phyloP scores from a whole-genome alignment of 2,329 filamentous ascomycete genomes.

The Cryphonectria japonica region DNA sequence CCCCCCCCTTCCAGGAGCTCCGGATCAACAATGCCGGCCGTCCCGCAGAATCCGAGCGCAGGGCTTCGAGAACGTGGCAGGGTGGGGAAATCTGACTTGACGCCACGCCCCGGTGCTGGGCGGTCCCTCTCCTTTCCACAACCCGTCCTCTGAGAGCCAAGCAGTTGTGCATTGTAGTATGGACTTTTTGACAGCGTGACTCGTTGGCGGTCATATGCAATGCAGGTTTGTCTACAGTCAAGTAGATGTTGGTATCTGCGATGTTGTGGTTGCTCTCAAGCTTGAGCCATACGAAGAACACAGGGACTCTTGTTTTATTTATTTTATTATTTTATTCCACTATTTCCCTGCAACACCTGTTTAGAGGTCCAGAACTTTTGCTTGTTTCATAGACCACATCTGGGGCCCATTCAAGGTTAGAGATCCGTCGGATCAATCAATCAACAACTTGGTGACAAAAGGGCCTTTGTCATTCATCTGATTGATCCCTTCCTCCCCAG shows the following conservation, averaged over 20 bases:
- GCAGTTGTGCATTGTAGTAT: background rate
- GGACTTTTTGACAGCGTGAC: background rate
- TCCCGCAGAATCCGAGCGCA: background rate
- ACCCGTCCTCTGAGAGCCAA: background rate
- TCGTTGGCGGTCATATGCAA: background rate
- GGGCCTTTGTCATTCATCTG: background rate
- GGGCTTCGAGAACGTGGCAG: slow-evolving; percentile 16
- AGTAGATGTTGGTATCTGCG: background rate
- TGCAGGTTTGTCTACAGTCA: background rate
- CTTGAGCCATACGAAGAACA: background rate
- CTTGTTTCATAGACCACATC: background rate
- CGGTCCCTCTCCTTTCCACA: too few relatives aligned
- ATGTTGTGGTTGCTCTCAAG: background rate
- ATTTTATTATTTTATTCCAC: background rate
- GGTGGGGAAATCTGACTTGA: slow-evolving; percentile 9
- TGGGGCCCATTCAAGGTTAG: background rate
- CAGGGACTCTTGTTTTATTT: background rate
- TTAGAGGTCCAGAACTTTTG: background rate
- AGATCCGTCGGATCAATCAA: background rate
- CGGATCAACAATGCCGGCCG: background rate
- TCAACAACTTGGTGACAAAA: background rate
- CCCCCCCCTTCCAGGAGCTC: background rate
- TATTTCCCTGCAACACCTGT: background rate
- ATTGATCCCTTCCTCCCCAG: background rate
- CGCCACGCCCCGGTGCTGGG: background rate